A percentile compares a stretch with the other conserved stretches of the same genome.
phyloP scores from a whole-genome alignment of 139 green algal species.

The Chlorella vulgaris region DNA sequence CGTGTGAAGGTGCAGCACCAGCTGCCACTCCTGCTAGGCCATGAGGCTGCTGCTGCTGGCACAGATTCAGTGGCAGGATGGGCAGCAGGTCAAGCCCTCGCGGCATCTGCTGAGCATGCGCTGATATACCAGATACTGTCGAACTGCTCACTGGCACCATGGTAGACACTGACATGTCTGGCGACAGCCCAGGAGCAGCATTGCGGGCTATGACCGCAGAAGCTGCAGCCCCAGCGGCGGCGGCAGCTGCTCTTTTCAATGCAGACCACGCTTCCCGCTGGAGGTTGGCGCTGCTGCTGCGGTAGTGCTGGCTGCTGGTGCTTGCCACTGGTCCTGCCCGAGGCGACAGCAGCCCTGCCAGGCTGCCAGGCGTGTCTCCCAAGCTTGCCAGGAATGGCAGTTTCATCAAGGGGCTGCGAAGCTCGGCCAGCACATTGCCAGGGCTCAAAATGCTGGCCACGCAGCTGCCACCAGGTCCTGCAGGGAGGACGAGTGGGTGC shows the following conservation, averaged over 20 bases:
- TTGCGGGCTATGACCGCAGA: neutral
- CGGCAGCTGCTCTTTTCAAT: neutral
- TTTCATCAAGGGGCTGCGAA: neutral
- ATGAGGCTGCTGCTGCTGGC: neutral
- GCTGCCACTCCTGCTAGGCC: too few relatives aligned
- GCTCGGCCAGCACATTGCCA: neutral
- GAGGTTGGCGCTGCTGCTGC: neutral
- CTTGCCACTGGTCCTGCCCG: neutral
- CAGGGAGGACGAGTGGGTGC: neutral
- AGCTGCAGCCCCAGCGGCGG: neutral
- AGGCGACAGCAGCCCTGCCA: slow-evolving; percentile 9
- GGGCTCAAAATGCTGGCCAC: neutral
- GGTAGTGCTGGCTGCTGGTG: neutral
- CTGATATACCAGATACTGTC: too few relatives aligned
- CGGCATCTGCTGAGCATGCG: neutral
- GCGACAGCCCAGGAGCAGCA: neutral
- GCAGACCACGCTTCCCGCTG: neutral
- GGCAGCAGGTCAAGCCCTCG: neutral
- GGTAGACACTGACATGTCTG: neutral
- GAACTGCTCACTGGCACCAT: neutral
- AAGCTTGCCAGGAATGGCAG: neutral
- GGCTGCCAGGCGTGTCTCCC: neutral
- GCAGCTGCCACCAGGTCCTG: neutral
- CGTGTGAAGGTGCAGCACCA: too few relatives aligned
- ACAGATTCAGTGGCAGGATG: neutral